Conservation (phyloP, 2,329 filamentous ascomycete species). For the Blumeria hordei region DNA sequence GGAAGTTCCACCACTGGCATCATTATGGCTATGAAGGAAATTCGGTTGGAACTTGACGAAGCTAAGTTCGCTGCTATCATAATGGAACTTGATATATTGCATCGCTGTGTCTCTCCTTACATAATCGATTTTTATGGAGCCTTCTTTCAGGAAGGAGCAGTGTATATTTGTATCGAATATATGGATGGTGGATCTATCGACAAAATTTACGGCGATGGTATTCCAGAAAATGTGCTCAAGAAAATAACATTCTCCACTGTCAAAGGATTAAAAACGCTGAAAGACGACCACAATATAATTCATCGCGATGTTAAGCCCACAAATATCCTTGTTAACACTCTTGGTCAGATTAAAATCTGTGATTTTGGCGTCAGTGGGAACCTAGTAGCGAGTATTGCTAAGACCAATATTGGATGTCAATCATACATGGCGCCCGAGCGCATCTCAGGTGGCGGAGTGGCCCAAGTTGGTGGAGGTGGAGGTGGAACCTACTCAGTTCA, state of each 20-base stretch:
- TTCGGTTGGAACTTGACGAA: conserved; percentile 83
- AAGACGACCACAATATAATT: conserved; percentile 98
- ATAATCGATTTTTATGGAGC: conserved; percentile 98
- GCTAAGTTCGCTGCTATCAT: conserved; percentile 92
- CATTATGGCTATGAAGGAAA: conserved; percentile 98
- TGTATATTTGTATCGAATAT: conserved; percentile 98
- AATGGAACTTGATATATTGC: conserved; percentile 89
- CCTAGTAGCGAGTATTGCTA: conserved; percentile 86
- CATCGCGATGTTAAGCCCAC: conserved; percentile 97
- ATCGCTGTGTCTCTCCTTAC: conserved; percentile 82
- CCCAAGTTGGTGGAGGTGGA: conserved; percentile 40
- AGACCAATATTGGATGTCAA: conserved; percentile 96
- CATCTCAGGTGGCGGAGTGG: conserved; percentile 67
- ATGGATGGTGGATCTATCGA: conserved; percentile 98
- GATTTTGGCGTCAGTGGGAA: conserved; percentile 97
- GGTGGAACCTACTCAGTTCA: conserved; percentile 91
- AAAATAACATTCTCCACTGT: conserved; percentile 83
- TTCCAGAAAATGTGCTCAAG: conserved; percentile 66
- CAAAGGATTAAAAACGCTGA: conserved; percentile 75
- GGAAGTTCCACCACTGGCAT: conserved; percentile 37
- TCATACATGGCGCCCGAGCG: conserved; percentile 98
- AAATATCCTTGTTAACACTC: conserved; percentile 83
- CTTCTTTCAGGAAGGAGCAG: conserved; percentile 95
- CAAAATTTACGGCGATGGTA: conserved; percentile 75
- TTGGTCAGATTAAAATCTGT: conserved; percentile 89